Conservation (phyloP, 1,284 basidiomycete species). For the Pseudozyma thailandica region DNA sequence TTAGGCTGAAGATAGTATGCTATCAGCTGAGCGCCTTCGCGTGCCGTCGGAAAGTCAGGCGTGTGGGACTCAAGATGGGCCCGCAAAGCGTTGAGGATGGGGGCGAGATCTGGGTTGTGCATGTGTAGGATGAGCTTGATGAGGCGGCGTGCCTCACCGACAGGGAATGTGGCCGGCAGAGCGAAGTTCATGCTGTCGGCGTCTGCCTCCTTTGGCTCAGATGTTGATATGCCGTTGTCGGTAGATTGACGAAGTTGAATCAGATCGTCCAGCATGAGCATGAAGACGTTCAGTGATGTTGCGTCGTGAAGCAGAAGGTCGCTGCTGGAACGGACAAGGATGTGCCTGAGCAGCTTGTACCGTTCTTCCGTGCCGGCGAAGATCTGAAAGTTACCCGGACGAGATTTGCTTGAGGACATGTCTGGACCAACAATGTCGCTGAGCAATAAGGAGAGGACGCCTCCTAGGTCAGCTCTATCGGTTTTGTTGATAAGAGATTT, state of each 20-base stretch:
- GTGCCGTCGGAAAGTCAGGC: constrained; percentile 35
- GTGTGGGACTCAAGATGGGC: constrained; percentile 27
- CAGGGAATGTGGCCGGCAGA: constrained; percentile 26
- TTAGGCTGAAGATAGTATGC: constrained; percentile 36
- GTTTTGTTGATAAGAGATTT: constrained; percentile 18
- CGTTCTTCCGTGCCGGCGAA: constrained; percentile 28
- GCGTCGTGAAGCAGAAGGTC: constrained; percentile 26
- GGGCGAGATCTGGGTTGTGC: constrained; percentile 21
- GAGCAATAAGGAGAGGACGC: constrained; percentile 29
- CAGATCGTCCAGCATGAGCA: constrained; percentile 39
- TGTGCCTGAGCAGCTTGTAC: constrained; percentile 31
- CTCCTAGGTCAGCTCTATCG: constrained; percentile 15
- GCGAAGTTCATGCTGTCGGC: neutral
- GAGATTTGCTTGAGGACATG: constrained; percentile 8
- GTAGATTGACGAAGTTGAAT: constrained; percentile 18
- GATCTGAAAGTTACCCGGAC: constrained; percentile 30
- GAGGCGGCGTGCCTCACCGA: constrained; percentile 35
- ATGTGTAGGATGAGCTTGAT: constrained; percentile 21
- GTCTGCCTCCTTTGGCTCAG: neutral
- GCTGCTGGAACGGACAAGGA: constrained; percentile 23
- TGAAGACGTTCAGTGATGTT: constrained; percentile 28
- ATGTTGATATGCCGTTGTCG: neutral
- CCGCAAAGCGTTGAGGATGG: constrained; percentile 31
- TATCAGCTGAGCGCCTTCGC: constrained; percentile 37
- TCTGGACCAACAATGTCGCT: constrained; percentile 35